These are phyloP conservation scores for Akebia trifoliata DNA, from an alignment of 164 flowering plant species.

Conservation along the genomic window DNA sequence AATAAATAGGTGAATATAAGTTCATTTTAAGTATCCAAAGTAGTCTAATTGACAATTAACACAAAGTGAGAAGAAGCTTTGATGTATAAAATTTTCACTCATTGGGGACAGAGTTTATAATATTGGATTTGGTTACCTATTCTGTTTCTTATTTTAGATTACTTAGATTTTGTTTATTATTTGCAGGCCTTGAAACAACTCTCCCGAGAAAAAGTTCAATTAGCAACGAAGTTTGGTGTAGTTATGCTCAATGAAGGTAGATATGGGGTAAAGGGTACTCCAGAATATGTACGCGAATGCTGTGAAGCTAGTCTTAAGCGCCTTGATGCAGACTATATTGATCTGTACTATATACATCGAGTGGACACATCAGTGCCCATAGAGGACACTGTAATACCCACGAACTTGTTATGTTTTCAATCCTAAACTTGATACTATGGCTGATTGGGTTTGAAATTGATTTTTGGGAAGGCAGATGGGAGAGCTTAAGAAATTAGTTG, in stretches of 20 bases:
- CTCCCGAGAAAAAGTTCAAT: conserved; percentile 46
- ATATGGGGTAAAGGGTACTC: conserved; percentile 34
- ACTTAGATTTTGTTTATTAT: not conserved
- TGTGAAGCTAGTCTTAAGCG: conserved; percentile 62
- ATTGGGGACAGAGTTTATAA: not conserved
- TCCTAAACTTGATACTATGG: not conserved
- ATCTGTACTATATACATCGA: conserved; percentile 63
- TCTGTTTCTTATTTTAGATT: not conserved
- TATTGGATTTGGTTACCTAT: not conserved
- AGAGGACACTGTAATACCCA: conserved; percentile 25
- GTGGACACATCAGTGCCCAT: conserved; percentile 30
- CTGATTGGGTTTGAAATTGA: not conserved
- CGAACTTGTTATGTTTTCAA: conserved; percentile 12
- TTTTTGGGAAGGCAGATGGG: conserved; percentile 32
- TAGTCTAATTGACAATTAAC: too few relatives aligned
- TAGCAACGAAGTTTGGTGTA: conserved; percentile 47
- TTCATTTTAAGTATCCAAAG: not conserved
- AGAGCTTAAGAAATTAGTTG: conserved; percentile 26
- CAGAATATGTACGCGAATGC: conserved; percentile 51
- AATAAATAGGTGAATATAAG: not conserved
- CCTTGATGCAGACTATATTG: conserved; percentile 58
- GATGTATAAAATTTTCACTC: too few relatives aligned
- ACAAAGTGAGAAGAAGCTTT: too few relatives aligned
- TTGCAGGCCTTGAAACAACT: conserved; percentile 51
- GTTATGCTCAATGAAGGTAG: not conserved